Evolutionary conservation across 495 filamentous ascomycete genomes (phyloP), one percentile per base, ranked within the genome.

Genomic region (Penicillium antarcticum): DNA sequence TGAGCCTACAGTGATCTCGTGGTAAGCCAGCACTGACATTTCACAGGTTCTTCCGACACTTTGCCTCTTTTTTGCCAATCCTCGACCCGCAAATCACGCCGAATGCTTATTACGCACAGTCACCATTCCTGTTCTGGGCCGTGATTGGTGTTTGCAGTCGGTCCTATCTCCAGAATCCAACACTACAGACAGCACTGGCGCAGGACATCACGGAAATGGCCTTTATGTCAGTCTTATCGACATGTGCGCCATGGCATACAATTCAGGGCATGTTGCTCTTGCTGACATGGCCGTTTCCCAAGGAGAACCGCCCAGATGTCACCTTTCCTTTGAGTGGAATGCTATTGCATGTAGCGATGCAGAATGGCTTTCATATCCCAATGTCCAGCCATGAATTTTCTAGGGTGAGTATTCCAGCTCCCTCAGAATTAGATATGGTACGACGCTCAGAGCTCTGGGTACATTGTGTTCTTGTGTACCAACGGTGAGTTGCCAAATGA

Each of bases 261-360:
- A 75, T 82, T 13, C 75, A 80, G 45, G 75, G 68, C 5, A 51
- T 80, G 2, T 40, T 82, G 12, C 52, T 82, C 0, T 43, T 80
- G 7, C 61, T 77, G 9, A 74, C 70, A 1, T 82, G 79, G 79
- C 72, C 77, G 0, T 71, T 79, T 18, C 76, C 77, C 3, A 75
- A 69, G 33, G 70, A 72, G 9, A 67, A 68, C 36, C 69, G 64
- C 36, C 61, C 66, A 7, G 78, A 80, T 38, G 53, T 67, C 14
- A 69, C 63, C 0, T 78, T 76, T 21, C 60, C 72, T 0, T 23
- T 80, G 17, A 66, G 62, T 14, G 75, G 75, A 0, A 59, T 71
- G 38, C 51, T 77, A 6, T 48, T 78, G 6, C 75, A 77, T 37
- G 59, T 75, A 26, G 73, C 75, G 19, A 78, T 78, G 73, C 73